Evolutionary conservation across 331 rosid species (phyloP).

Genomic region (Spiraea crenata): DNA sequence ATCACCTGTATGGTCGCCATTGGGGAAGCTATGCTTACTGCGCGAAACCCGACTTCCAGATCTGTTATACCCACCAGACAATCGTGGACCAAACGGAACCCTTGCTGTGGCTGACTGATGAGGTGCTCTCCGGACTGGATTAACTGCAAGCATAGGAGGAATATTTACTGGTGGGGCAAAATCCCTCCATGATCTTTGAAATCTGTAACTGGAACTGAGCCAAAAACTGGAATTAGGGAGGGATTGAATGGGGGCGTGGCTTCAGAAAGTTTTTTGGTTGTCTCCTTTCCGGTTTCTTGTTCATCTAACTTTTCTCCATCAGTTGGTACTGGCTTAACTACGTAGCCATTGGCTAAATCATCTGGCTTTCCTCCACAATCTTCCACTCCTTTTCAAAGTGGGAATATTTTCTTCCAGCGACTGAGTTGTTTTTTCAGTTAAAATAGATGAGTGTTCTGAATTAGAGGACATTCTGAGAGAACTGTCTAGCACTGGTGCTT

Average conservation of each 20-base stretch:
- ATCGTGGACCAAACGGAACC: slow-evolving; percentile 94
- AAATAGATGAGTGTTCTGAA: slow-evolving; percentile 26
- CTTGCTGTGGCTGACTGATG: slow-evolving; percentile 97
- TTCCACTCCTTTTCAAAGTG: slow-evolving; percentile 19
- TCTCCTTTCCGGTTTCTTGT: slow-evolving; percentile 69
- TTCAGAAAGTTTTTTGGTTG: slow-evolving; percentile 94
- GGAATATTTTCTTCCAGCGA: slow-evolving; percentile 31
- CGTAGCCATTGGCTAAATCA: slow-evolving; percentile 30
- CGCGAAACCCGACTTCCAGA: slow-evolving; percentile 79
- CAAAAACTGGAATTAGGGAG: slow-evolving; percentile 71
- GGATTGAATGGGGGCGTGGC: slow-evolving; percentile 97
- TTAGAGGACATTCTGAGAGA: slow-evolving; percentile 26
- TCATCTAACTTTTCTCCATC: slow-evolving; percentile 76
- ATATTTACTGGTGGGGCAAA: slow-evolving; percentile 86
- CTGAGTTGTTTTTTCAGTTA: slow-evolving; percentile 33
- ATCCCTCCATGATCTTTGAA: slow-evolving; percentile 84
- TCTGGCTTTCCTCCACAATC: slow-evolving; percentile 33
- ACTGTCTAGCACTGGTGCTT: slow-evolving; percentile 29
- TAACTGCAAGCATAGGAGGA: slow-evolving; percentile 78
- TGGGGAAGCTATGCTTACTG: slow-evolving; percentile 50
- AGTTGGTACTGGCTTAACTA: slow-evolving; percentile 29
- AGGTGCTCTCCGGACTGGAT: slow-evolving; percentile 72
- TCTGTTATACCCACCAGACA: slow-evolving; percentile 85
- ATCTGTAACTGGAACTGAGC: slow-evolving; percentile 74
- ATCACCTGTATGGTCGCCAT: slow-evolving; percentile 55